These are phyloP conservation scores for Metschnikowia drakensbergensis DNA, from an alignment of 805 yeast species.

Conservation along the genomic window DNA sequence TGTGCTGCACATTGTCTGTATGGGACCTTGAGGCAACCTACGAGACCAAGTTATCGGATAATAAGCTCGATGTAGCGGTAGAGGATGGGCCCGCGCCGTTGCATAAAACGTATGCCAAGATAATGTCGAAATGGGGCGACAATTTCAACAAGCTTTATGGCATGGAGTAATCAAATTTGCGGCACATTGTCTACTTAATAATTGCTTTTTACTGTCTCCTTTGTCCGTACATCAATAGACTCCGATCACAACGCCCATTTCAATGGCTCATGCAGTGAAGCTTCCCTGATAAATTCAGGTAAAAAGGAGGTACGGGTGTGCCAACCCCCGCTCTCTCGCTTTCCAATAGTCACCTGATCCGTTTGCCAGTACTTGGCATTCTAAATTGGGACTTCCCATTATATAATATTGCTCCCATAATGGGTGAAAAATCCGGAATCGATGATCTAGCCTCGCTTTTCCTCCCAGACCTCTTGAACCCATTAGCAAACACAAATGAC, in stretches of 20 bases:
- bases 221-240: no score
- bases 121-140: constrained; percentile 25
- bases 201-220: not conserved
- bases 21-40: constrained; percentile 29
- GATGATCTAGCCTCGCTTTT: constrained; percentile 42
- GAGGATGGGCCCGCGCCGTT: constrained; percentile 5
- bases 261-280: not conserved
- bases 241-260: not conserved
- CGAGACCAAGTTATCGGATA: not conserved
- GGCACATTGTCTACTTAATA: not conserved
- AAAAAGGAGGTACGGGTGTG: not conserved
- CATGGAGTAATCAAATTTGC: constrained; percentile 22
- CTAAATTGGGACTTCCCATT: not conserved
- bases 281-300: not conserved
- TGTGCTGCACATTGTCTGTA: constrained; percentile 33
- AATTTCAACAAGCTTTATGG: constrained; percentile 33
- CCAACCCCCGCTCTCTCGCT: not conserved
- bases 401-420: not conserved
- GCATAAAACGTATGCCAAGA: constrained; percentile 14
- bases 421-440: constrained; percentile 22
- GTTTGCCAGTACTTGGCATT: not conserved
- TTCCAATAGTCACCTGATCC: constrained; percentile 1
- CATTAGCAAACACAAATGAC: constrained; percentile 7
- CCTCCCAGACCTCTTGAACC: constrained; percentile 37
- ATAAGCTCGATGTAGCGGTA: not conserved